Conservation (phyloP, 1,139 yeast genomes). For the Yarrowia galli region DNA sequence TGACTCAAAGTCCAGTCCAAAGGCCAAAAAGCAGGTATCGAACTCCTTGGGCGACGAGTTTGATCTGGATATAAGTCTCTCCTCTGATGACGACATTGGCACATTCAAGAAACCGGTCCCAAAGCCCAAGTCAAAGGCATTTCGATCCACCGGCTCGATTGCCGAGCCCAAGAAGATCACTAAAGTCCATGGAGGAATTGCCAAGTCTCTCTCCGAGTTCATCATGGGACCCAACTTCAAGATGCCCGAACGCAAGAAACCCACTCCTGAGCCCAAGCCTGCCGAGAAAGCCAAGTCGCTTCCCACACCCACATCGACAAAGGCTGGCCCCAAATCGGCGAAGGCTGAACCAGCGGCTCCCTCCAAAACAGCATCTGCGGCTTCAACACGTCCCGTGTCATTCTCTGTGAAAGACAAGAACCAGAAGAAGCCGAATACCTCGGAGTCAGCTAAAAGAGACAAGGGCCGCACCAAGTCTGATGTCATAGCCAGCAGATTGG, state of each 20-base stretch:
- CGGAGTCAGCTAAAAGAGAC: neutral
- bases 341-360: neutral
- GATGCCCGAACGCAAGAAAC: slow-evolving; percentile 8
- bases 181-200: slow-evolving; percentile 25
- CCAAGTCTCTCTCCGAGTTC: slow-evolving; percentile 16
- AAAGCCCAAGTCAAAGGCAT: neutral
- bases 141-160: neutral
- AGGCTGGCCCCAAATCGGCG: neutral
- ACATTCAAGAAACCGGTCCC: neutral
- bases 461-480: neutral
- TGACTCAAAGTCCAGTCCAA: neutral
- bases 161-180: slow-evolving; percentile 22
- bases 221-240: slow-evolving; percentile 29
- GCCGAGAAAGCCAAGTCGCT: neutral
- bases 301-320: neutral
- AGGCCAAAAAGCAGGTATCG: slow-evolving; percentile 1
- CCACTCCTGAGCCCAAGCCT: neutral
- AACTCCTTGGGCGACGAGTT: slow-evolving; percentile 27
- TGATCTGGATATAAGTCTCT: slow-evolving; percentile 6
- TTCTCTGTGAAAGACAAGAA: neutral
- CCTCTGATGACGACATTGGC: slow-evolving; percentile 10
- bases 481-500: neutral
- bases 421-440: neutral
- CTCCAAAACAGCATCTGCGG: neutral
- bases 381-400: too few relatives aligned